A percentile compares a stretch with the other conserved stretches of the same genome.
Evolutionary conservation across 1,284 basidiomycete species (phyloP).

Genomic region (Inonotus obliquus): DNA sequence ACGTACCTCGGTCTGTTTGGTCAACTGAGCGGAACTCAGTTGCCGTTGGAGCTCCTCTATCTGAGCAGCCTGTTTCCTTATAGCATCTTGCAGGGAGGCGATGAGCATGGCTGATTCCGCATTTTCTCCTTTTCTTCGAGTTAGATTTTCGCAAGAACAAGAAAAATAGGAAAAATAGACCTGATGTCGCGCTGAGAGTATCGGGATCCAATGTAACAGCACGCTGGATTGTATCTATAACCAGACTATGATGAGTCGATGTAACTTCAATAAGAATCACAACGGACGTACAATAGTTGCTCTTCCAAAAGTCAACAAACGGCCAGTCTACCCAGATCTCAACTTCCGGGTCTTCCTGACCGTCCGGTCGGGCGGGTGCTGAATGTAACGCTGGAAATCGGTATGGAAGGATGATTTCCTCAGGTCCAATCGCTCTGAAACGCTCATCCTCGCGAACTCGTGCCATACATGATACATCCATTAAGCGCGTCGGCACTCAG

Average conservation of each 20-base stretch:
- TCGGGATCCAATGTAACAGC: constrained; percentile 63
- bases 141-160: constrained; percentile 11
- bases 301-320: constrained; percentile 99
- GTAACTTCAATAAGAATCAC: not conserved
- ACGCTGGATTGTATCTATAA: constrained; percentile 62
- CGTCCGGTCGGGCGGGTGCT: constrained; percentile 29
- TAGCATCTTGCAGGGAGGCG: constrained; percentile 73
- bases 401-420: constrained; percentile 54
- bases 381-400: constrained; percentile 36
- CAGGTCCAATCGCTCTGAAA: constrained; percentile 86
- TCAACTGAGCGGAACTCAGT: constrained; percentile 40
- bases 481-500: constrained; percentile 86
- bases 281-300: constrained; percentile 78
- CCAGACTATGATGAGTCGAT: not conserved
- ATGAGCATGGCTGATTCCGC: constrained; percentile 78
- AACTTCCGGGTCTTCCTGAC: constrained; percentile 52
- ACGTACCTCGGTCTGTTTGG: constrained; percentile 26
- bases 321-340: constrained; percentile 98
- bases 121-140: constrained; percentile 48
- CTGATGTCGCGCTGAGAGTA: constrained; percentile 50
- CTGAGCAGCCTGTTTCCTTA: constrained; percentile 75
- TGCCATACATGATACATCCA: constrained; percentile 82
- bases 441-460: constrained; percentile 87
- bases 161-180: constrained; percentile 31
- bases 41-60: constrained; percentile 58